Base-by-base conservation (phyloP, 176 grass and related monocot species). In the Ensete ventricosum region DNA sequence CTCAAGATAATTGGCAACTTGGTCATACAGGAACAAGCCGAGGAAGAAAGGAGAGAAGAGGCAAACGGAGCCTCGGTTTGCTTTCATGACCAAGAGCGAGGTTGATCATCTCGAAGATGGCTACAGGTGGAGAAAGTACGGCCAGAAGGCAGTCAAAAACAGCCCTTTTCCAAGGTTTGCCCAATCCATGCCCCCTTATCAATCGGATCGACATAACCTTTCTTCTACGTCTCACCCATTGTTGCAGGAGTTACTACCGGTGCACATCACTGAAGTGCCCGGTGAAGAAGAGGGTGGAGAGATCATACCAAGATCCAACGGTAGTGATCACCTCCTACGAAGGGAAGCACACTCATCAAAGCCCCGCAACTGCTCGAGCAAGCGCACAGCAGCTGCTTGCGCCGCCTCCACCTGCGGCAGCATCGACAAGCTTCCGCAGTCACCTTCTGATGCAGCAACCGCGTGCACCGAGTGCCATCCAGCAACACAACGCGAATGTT, bases 101-200 rank as follows among this genome's bases (percentile, higher is more conserved):
- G 90, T 97, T 54, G 94, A 97, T 79, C 90, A 97, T 82, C 85
- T 97, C 12, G 94, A 97, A 81, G 94, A 97, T 58, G 94, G 94
- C 76, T 97, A 93, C 53, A 77, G 94, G 81, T 97, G 94, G 94
- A 87, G 94, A 81, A 97, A 97, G 83, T 97, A 97, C 49, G 94
- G 94, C 50, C 94, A 97, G 85, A 97, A 97, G 77, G 94, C 94
- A 50, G 94, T 97, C 72, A 97, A 97, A 86, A 97, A 97, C 81
- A 97, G 94, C 83, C 89, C 87, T 13, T 90, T 84, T 72, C 93
- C 93, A 27, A 96, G 93, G 93, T 96, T 62, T 6, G 53, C 55
- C 9, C 26, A 27, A 24, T 52, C 48, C 52, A 17, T 25, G 8
- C 26, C 16, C 74, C 7, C 50, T 64, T 13, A 52, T 13, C 55